Evolutionary conservation across 1,284 basidiomycete genomes (phyloP).

Genomic region (Sparassis latifolia): DNA sequence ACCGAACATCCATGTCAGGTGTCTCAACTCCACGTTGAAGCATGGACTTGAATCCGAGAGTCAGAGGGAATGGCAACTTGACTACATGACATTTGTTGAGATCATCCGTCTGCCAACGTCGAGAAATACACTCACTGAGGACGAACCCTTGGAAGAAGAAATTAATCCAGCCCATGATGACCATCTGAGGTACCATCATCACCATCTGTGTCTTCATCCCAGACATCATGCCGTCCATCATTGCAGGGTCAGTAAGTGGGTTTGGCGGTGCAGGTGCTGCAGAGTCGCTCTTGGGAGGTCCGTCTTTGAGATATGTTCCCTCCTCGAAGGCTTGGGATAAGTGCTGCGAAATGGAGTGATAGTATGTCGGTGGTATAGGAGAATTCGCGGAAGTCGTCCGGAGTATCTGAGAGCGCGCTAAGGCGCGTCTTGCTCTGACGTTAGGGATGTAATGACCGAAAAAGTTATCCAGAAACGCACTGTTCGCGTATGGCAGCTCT

Average conservation of each 20-base stretch:
- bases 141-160: slow-evolving; percentile 99
- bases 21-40: slow-evolving; percentile 95
- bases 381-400: slow-evolving; percentile 76
- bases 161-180: slow-evolving; percentile 99
- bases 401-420: slow-evolving; percentile 78
- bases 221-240: slow-evolving; percentile 99
- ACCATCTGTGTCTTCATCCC: slow-evolving; percentile 99
- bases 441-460: background rate
- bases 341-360: slow-evolving; percentile 69
- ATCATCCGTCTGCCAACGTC: background rate
- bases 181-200: slow-evolving; percentile 96
- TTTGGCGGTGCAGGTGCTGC: slow-evolving; percentile 53
- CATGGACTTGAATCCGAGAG: slow-evolving; percentile 98
- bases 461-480: slow-evolving; percentile 44
- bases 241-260: slow-evolving; percentile 79
- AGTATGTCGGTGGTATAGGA: slow-evolving; percentile 70
- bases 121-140: slow-evolving; percentile 63
- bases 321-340: slow-evolving; percentile 66
- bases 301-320: slow-evolving; percentile 83
- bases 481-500: slow-evolving; percentile 86
- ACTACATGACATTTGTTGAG: slow-evolving; percentile 41
- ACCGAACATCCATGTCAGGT: slow-evolving; percentile 95
- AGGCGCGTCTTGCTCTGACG: slow-evolving; percentile 59
- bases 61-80: slow-evolving; percentile 95
- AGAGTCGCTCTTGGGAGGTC: slow-evolving; percentile 60